phyloP scores from a whole-genome alignment of 148 eudicot species.

The Suaeda aralocaspica region DNA sequence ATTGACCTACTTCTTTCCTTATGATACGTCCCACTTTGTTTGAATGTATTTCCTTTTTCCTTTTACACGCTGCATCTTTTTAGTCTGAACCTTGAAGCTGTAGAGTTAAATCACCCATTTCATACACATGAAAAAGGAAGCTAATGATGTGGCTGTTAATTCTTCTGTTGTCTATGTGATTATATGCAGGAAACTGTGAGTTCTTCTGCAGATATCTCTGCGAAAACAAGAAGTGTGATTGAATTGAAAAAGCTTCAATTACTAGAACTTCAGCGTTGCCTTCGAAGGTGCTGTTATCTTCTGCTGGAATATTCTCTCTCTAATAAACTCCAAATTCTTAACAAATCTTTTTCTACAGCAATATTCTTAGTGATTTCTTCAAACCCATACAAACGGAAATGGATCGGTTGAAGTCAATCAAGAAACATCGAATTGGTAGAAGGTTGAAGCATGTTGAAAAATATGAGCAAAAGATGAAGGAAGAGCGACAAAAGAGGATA shows the following conservation, averaged over 20 bases:
- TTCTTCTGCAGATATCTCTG: constrained; percentile 83
- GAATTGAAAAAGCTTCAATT: constrained; percentile 93
- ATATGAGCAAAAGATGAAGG: constrained; percentile 96
- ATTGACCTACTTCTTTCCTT: neutral
- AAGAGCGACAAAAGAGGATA: constrained; percentile 88
- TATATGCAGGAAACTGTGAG: constrained; percentile 71
- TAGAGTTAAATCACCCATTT: neutral
- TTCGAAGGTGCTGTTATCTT: constrained; percentile 58
- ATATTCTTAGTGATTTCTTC: constrained; percentile 78
- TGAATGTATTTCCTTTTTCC: neutral
- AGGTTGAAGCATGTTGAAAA: constrained; percentile 83
- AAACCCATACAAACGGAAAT: constrained; percentile 71
- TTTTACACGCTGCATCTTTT: neutral
- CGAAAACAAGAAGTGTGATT: constrained; percentile 93
- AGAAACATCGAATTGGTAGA: constrained; percentile 92
- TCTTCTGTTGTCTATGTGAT: neutral
- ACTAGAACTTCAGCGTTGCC: constrained; percentile 82
- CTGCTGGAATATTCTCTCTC: neutral
- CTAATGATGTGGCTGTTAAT: neutral
- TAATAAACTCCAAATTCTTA: neutral
- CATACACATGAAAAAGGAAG: neutral
- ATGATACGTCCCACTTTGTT: neutral
- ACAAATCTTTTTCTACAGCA: constrained; percentile 43
- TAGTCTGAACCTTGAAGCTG: neutral
- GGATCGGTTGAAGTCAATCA: constrained; percentile 76